Evolutionary conservation across 768 basidiomycete genomes (phyloP).

Genomic region (Clitopilus passeckerianus): DNA sequence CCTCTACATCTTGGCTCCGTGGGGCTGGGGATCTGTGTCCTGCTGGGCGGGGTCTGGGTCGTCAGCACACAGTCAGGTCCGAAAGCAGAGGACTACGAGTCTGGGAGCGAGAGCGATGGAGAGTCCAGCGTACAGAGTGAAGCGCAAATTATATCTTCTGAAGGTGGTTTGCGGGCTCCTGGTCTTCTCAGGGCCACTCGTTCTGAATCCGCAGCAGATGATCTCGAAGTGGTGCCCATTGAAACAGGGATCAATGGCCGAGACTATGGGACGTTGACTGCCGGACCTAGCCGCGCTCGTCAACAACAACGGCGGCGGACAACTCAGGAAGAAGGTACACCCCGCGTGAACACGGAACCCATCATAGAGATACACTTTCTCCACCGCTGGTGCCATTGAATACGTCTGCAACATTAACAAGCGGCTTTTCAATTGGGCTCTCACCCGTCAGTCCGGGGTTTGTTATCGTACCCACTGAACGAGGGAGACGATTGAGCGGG

Average conservation of each 20-base stretch:
- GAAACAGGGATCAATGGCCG: neutral
- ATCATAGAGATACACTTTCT: conserved; percentile 9
- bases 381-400: conserved; percentile 27
- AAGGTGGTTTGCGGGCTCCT: neutral
- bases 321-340: neutral
- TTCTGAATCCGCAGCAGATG: neutral
- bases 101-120: conserved; percentile 41
- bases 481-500: conserved; percentile 40
- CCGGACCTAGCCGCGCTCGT: neutral
- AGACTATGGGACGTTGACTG: neutral
- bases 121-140: conserved; percentile 9
- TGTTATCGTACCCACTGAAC: conserved; percentile 51
- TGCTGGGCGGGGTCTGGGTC: conserved; percentile 87
- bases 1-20: conserved; percentile 72
- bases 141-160: conserved; percentile 1
- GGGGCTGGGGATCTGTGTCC: conserved; percentile 65
- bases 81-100: conserved; percentile 43
- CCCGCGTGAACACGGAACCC: neutral
- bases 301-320: conserved; percentile 7
- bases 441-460: conserved; percentile 79
- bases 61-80: conserved; percentile 72
- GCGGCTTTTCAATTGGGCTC: conserved; percentile 71
- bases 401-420: conserved; percentile 32
- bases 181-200: neutral
- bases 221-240: neutral